phyloP scores from a whole-genome alignment of 1,284 basidiomycete genomes.

The Malassezia arunalokei region DNA sequence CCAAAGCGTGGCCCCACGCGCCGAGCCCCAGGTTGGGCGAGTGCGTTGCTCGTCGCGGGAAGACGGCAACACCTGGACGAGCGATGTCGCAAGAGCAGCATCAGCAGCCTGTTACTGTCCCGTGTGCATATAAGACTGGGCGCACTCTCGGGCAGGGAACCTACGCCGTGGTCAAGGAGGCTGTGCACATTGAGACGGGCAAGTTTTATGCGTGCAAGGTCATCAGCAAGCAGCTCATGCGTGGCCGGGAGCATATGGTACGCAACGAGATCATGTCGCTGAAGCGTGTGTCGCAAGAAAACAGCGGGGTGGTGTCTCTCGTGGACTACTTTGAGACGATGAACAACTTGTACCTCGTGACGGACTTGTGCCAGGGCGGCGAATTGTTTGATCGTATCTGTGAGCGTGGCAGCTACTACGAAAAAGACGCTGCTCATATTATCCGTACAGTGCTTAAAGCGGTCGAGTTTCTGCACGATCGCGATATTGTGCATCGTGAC shows the following conservation, averaged over 20 bases:
- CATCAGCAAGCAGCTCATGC: slow-evolving; percentile 88
- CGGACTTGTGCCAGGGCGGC: slow-evolving; percentile 92
- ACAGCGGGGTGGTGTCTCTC: slow-evolving; percentile 58
- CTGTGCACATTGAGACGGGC: slow-evolving; percentile 84
- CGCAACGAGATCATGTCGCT: slow-evolving; percentile 92
- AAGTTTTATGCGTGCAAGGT: slow-evolving; percentile 48
- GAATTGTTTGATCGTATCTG: slow-evolving; percentile 98
- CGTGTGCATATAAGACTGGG: slow-evolving; percentile 45
- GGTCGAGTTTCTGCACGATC: slow-evolving; percentile 80
- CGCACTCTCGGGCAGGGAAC: slow-evolving; percentile 62
- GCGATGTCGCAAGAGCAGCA: not conserved
- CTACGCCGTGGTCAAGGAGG: slow-evolving; percentile 80
- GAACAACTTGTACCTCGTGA: slow-evolving; percentile 73
- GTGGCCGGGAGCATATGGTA: slow-evolving; percentile 55
- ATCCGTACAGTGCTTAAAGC: slow-evolving; percentile 74
- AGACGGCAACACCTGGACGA: not conserved
- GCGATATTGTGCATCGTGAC: slow-evolving; percentile 92
- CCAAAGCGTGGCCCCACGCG: no score
- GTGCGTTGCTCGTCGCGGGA: no score
- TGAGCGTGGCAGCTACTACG: slow-evolving; percentile 90
- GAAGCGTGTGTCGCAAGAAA: slow-evolving; percentile 82
- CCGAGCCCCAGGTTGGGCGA: no score
- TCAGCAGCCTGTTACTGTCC: slow-evolving; percentile 30
- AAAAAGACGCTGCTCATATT: slow-evolving; percentile 79
- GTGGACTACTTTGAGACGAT: slow-evolving; percentile 98